phyloP scores from a whole-genome alignment of 768 basidiomycete species.

The Gymnopilus junonius region DNA sequence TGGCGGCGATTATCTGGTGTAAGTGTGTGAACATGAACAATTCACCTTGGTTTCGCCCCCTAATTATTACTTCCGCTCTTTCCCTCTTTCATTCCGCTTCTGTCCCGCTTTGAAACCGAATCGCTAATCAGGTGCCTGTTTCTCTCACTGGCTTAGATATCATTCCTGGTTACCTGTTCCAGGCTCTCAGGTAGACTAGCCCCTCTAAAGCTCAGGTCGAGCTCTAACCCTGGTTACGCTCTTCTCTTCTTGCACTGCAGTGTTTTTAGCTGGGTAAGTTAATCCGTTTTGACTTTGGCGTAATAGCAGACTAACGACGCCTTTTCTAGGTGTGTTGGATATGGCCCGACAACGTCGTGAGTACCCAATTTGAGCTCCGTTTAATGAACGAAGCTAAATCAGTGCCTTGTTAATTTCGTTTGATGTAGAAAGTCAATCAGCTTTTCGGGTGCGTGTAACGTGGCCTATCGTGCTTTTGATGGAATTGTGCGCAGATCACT shows the following conservation, averaged over 20 bases:
- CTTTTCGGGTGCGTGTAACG: conserved; percentile 52
- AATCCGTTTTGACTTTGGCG: neutral
- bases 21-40: conserved; percentile 17
- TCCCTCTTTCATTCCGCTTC: neutral
- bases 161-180: conserved; percentile 67
- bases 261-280: conserved; percentile 52
- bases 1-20: conserved; percentile 52
- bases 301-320: neutral
- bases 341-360: conserved; percentile 57
- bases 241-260: conserved; percentile 25
- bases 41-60: neutral
- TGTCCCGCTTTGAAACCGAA: conserved; percentile 3
- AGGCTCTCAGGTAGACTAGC: conserved; percentile 49
- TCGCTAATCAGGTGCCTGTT: neutral
- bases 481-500: neutral
- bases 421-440: conserved; percentile 54
- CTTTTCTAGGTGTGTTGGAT: conserved; percentile 63
- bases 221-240: neutral
- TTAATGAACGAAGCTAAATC: neutral
- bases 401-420: conserved; percentile 1
- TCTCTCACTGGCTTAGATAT: conserved; percentile 50
- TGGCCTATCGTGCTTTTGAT: neutral
- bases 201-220: neutral
- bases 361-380: no score
- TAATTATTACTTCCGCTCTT: neutral